Base-by-base conservation (phyloP, 306 rosid species). In the Corylus americana region DNA sequence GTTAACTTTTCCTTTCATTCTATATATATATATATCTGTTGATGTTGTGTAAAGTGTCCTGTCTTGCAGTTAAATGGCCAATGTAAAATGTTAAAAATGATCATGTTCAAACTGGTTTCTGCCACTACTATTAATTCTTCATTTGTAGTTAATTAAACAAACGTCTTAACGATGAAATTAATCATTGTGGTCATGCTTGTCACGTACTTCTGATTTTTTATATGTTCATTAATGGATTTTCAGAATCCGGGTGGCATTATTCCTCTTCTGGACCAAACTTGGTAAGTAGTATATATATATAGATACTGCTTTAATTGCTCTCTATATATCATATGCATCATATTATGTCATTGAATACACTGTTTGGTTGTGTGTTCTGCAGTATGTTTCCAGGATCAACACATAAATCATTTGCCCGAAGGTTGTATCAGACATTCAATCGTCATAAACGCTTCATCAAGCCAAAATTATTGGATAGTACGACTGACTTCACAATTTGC, bases 201-300 rank as follows among this genome's bases (percentile, higher is more conserved):
- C 0, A 22, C 73, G 17, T 79, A 27, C 20, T 49, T 75, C 47
- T 71, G 39, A 8, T 54, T 42, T 58, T 71, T 63, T 51, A 9
- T 16, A 78, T 81, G 12, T 78, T 37, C 14, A 5, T 69, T 77
- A 27, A 74, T 86, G 78, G 5, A 66, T 84, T 82, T 84, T 82
- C 98, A 96, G 99, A 96, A 96, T 91, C 99, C 98, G 74, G 97
- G 97, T 67, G 98, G 98, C 82, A 93, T 96, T 78, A 85, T 96
- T 86, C 91, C 99, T 87, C 99, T 96, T 83, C 89, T 96, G 37
- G 98, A 96, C 79, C 98, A 96, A 81, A 97, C 98, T 75, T 96
- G 99, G 99, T 96, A 87, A 85, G 27, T 66, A 18, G 48, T 75
- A 9, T 71, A 75, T 77, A 22, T 22, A 22, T 22, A 22, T 22